A percentile compares a stretch with the other conserved stretches of the same genome.
Conservation (phyloP, 768 basidiomycete genomes). For the Mycena leptocephala region DNA sequence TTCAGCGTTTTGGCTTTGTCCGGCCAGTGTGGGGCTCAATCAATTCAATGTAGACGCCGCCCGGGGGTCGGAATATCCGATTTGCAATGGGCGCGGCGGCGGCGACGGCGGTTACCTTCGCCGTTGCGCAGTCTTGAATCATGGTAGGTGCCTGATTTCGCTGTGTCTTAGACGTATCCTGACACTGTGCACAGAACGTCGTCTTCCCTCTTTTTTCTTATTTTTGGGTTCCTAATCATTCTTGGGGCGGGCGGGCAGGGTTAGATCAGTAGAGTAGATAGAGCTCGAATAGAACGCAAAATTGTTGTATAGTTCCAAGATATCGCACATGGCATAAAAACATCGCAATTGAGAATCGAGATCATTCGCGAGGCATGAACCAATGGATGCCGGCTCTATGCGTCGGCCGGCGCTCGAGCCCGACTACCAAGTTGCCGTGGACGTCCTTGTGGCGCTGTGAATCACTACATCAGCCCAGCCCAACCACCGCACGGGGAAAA, state of each 20-base stretch:
- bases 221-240: neutral
- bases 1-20: too few relatives aligned
- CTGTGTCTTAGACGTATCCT: neutral
- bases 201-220: neutral
- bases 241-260: too few relatives aligned
- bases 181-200: neutral
- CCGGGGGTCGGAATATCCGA: neutral
- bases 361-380: constrained; percentile 55
- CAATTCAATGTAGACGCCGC: neutral
- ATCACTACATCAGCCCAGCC: neutral
- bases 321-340: neutral
- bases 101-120: neutral
- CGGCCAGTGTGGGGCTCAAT: neutral
- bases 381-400: constrained; percentile 50
- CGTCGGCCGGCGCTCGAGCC: constrained; percentile 50
- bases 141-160: neutral
- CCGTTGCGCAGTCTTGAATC: neutral
- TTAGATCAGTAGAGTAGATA: neutral
- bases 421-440: constrained; percentile 37
- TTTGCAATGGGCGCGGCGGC: neutral
- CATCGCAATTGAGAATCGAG: neutral
- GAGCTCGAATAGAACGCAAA: neutral
- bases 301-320: neutral
- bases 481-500: neutral
- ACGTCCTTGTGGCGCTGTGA: constrained; percentile 46